These are phyloP conservation scores for Leishmania mexicana DNA, from an alignment of 208 protist species.

Conservation along the genomic window DNA sequence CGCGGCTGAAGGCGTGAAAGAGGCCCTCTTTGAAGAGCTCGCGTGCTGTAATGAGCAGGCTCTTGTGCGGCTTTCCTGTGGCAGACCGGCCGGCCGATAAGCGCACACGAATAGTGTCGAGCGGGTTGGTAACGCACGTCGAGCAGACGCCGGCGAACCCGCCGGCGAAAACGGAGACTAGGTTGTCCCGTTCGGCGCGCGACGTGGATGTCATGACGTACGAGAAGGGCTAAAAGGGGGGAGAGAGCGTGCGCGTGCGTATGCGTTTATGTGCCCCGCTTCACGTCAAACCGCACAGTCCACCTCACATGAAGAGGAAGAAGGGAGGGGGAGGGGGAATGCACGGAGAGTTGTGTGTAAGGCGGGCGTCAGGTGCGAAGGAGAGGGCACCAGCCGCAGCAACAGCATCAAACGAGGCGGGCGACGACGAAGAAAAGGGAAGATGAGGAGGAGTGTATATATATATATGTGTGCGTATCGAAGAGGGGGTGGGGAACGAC, in stretches of 20 bases:
- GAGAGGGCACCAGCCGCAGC: background rate
- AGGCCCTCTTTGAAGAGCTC: constrained; percentile 79
- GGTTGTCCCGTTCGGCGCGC: constrained; percentile 40
- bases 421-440: background rate
- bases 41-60: constrained; percentile 55
- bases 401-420: background rate
- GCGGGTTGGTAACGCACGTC: constrained; percentile 89
- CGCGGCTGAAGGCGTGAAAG: constrained; percentile 74
- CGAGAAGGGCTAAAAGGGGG: background rate
- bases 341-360: background rate
- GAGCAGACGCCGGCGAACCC: constrained; percentile 88
- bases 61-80: constrained; percentile 86
- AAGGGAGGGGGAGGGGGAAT: background rate
- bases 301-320: background rate
- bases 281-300: background rate
- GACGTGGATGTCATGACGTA: constrained; percentile 22
- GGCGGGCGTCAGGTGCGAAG: background rate
- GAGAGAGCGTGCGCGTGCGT: background rate
- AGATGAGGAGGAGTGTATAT: background rate
- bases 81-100: constrained; percentile 67
- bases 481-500: background rate
- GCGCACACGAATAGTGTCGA: constrained; percentile 89
- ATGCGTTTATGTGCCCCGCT: background rate
- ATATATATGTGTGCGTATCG: too few relatives aligned
- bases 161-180: constrained; percentile 75